These are phyloP conservation scores for Thielaviopsis populi DNA, from an alignment of 2,329 filamentous ascomycete genomes.

Conservation along the genomic window DNA sequence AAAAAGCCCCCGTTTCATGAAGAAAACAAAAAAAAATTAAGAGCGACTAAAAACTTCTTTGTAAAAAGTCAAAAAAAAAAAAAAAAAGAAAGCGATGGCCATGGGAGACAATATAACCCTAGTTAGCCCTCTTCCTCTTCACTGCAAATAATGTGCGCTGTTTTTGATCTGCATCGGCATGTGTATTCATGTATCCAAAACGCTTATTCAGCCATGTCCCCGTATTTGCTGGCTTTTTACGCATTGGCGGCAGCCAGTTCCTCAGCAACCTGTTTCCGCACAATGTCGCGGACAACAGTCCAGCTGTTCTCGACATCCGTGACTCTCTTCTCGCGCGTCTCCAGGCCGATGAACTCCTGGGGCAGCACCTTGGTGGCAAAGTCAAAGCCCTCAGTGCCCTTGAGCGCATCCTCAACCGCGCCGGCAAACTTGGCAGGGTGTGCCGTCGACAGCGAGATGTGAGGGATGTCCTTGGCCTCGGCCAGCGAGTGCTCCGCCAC, in stretches of 20 bases:
- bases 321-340: slow-evolving; percentile 60
- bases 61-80: neutral
- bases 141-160: neutral
- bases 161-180: neutral
- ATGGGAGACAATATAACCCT: slow-evolving; percentile 1
- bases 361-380: slow-evolving; percentile 66
- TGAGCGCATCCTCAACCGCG: slow-evolving; percentile 67
- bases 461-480: slow-evolving; percentile 37
- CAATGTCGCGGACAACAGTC: slow-evolving; percentile 59
- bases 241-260: slow-evolving; percentile 31
- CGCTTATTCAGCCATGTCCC: neutral
- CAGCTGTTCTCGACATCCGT: slow-evolving; percentile 55
- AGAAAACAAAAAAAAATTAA: too few species aligned
- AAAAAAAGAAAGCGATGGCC: neutral
- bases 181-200: neutral
- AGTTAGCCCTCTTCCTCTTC: neutral
- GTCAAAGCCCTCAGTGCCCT: slow-evolving; percentile 54
- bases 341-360: slow-evolving; percentile 64
- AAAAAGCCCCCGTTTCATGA: too few species aligned
- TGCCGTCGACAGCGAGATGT: slow-evolving; percentile 81
- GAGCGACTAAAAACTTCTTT: neutral
- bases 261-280: slow-evolving; percentile 56
- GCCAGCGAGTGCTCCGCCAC: slow-evolving; percentile 56
- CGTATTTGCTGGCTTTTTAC: slow-evolving; percentile 1
- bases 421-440: slow-evolving; percentile 90